A percentile compares a stretch with the other conserved stretches of the same genome.
Conservation (phyloP, 1,284 basidiomycete species). For the Xerocomus minutiporus region DNA sequence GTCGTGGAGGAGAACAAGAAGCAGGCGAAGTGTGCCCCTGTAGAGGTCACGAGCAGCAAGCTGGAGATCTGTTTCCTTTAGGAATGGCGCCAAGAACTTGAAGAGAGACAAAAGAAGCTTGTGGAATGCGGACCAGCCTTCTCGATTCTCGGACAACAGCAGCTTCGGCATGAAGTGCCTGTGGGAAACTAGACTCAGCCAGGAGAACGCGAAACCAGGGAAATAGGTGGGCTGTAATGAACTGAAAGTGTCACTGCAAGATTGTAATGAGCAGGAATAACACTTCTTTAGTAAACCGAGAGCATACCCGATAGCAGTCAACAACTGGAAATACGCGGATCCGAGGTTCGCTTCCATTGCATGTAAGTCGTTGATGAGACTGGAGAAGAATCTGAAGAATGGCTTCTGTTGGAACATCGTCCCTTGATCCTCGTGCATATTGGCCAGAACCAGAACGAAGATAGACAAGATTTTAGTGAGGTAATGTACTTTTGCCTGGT, state of each 20-base stretch:
- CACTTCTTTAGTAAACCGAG: background rate
- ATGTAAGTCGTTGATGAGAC: conserved; percentile 88
- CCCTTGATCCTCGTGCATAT: conserved; percentile 92
- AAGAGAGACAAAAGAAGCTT: conserved; percentile 89
- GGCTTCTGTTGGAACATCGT: conserved; percentile 93
- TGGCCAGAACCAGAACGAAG: conserved; percentile 92
- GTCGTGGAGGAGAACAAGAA: conserved; percentile 95
- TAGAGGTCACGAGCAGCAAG: conserved; percentile 87
- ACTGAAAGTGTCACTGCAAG: conserved; percentile 84
- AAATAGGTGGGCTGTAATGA: conserved; percentile 96
- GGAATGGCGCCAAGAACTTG: conserved; percentile 91
- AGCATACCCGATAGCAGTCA: conserved; percentile 80
- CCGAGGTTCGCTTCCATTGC: conserved; percentile 81
- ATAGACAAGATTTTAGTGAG: conserved; percentile 97
- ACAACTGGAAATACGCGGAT: conserved; percentile 82
- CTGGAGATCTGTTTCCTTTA: conserved; percentile 78
- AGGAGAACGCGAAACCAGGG: conserved; percentile 97
- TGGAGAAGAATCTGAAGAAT: conserved; percentile 98
- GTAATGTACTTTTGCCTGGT: conserved; percentile 94
- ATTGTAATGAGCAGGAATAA: conserved; percentile 13
- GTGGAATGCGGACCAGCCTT: conserved; percentile 97
- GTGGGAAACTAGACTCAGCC: conserved; percentile 96
- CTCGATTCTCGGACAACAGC: conserved; percentile 76
- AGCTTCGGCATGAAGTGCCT: conserved; percentile 97
- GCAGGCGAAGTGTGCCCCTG: conserved; percentile 86